A percentile compares a stretch with the other conserved stretches of the same genome.
Evolutionary conservation across 2,329 filamentous ascomycete species (phyloP).

Genomic region (Rhexocercosporidium sp.): DNA sequence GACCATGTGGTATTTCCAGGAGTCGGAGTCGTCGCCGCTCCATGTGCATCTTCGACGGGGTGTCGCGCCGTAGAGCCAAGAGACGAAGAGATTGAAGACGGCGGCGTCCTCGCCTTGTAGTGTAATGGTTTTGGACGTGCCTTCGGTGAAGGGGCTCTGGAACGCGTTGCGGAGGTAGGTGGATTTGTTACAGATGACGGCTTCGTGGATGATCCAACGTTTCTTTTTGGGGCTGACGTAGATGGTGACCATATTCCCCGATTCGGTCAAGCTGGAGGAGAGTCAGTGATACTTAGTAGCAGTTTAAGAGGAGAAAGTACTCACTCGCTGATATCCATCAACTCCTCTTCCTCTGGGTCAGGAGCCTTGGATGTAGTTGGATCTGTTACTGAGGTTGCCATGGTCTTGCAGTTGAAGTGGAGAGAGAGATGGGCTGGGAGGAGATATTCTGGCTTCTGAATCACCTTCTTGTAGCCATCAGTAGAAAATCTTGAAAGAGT

Average conservation of each 20-base stretch:
- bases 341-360: not conserved
- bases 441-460: too few species aligned
- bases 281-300: too few species aligned
- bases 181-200: slow-evolving; percentile 18
- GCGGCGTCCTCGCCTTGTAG: slow-evolving; percentile 19
- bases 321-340: not conserved
- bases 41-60: too few species aligned
- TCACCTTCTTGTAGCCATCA: too few species aligned
- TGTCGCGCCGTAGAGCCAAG: not conserved
- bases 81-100: slow-evolving; percentile 10
- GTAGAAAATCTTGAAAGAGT: too few species aligned
- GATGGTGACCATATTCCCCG: slow-evolving; percentile 11
- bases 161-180: slow-evolving; percentile 22
- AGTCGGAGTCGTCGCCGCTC: not conserved
- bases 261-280: not conserved
- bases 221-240: slow-evolving; percentile 10
- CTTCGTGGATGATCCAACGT: slow-evolving; percentile 18
- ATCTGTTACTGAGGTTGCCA: too few species aligned
- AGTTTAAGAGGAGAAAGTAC: not conserved
- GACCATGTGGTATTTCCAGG: not conserved
- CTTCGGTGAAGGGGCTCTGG: slow-evolving; percentile 16
- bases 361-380: too few species aligned
- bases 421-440: too few species aligned
- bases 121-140: not conserved
- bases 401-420: too few species aligned